These are phyloP conservation scores for Nicotiana benthamiana DNA, from an alignment of 257 asterid genomes.

Conservation along the genomic window DNA sequence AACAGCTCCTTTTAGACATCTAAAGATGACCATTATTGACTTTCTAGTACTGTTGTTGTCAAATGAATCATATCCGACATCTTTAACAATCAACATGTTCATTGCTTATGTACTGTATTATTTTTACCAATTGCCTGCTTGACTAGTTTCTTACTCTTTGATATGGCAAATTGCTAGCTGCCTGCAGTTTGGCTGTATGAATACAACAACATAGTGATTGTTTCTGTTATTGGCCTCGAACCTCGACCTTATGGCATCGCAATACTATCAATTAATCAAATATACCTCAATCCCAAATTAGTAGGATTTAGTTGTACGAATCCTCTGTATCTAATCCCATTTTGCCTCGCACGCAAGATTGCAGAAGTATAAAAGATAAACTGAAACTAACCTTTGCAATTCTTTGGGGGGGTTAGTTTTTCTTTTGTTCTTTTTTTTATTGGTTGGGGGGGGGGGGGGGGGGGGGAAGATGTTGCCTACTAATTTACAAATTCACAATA, in stretches of 20 bases:
- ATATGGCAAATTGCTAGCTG: not conserved
- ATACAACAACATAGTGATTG: not conserved
- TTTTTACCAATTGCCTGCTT: not conserved
- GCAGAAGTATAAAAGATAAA: not conserved
- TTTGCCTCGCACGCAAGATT: not conserved
- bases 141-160: not conserved
- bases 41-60: slow-evolving; percentile 2
- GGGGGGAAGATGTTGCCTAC: not conserved
- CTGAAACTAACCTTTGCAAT: not conserved
- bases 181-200: not conserved
- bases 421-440: too few relatives aligned
- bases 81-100: not conserved
- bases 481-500: not conserved
- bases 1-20: not conserved
- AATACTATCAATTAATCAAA: not conserved
- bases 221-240: not conserved
- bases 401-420: too few relatives aligned
- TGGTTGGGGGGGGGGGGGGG: too few relatives aligned
- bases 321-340: not conserved
- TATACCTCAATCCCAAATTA: not conserved
- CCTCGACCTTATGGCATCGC: not conserved
- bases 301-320: not conserved
- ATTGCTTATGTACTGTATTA: not conserved
- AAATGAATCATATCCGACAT: not conserved
- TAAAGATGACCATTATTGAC: slow-evolving; percentile 10